Base-by-base conservation (phyloP, 108 stramenopile species). In the Skeletonema grethae region DNA sequence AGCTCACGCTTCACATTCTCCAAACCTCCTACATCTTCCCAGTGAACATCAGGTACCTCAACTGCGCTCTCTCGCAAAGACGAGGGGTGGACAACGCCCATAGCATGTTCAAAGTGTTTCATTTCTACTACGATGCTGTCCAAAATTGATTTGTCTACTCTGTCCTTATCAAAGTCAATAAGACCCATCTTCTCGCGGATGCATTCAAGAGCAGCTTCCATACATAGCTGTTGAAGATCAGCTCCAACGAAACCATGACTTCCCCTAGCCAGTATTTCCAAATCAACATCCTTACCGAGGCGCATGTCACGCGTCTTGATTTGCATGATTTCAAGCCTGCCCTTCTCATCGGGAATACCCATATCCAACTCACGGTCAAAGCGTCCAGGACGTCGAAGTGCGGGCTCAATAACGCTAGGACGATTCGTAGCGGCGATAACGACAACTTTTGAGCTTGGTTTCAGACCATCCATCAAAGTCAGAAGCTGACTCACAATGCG, bases 1-100 rank as follows among this genome's bases (percentile, higher is more conserved):
- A 99, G 88, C 69, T 98, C 99, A 20, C 97, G 87, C 69, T 99
- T 99, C n/a, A 97, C 97, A 62, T 99, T 97, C 75, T 98, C 99
- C 46, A 98, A 81, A 43, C 99, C 99, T 35, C 98, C 99, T 43
- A 99, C 96, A 79, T 99, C 99, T 32, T 94, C 95, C 99, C 99
- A 99, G 59, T 94, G 89, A 25, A 97, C 96, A 77, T 99, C 94
- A 25, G 99, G 99, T 12, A 98, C 88, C 84, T 95, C 92, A 16
- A 96, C 94, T 73, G 87, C 90, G 60, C 86, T 97, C 75, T 97
- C 97, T 22, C 97, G 96, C 15, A 97, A 87, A 7, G 96, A 92
- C 59, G 91, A 94, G 28, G 97, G 97, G 75, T 95, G 89, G 57
- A 94, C 93, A 56, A 90, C 86, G 58, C 89, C 85, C 57, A 97